Evolutionary conservation across 2,329 filamentous ascomycete genomes (phyloP), one percentile per base, ranked within the genome.

Genomic region (Tricladium varicosporioides): DNA sequence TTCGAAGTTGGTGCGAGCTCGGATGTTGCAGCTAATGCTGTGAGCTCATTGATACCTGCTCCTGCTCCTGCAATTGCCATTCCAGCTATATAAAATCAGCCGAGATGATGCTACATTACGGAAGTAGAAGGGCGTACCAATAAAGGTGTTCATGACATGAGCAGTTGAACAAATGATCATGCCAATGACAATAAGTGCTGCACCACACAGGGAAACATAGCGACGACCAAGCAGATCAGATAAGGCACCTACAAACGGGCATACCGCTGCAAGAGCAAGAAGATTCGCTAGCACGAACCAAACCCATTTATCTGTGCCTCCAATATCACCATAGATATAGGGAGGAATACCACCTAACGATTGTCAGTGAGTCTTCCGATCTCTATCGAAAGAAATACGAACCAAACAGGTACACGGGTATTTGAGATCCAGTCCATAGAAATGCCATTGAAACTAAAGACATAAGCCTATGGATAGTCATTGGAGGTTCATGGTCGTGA

Each of bases 31-130:
- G 86, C 85, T 8, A 90, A 74, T 4, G 86, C 85, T 5, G 84
- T 89, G 33, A 89, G 74, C 69, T 89, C 86, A 62, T 85, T 85
- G 59, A 89, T 79, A 13, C 86, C 86, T 10, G 85, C 85, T 33
- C 86, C 86, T 5, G 83, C 74, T 1, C 86, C 86, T 9, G 85
- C 78, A 60, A 89, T 76, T 1, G 69, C 68, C 75, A 77, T 77
- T 14, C 76, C 74, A 49, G 69, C 80, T 82, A 49, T 10, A 2
- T 11, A 22, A 31, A 33, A 14, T 59, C n/a, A 62, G 49, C 15
- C 13, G 32, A 22, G n/a, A 27, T 19, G 15, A 36, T 16, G 9
- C 9, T 27, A 27, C 7, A 5, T 19, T n/a, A 5, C 15, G 13
- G 11, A 40, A 11, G 27, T 14, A 32, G n/a, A n/a, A 43, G 48